These are phyloP conservation scores for Aspergillaceae sp. DNA, from an alignment of 2,329 filamentous ascomycete species.

Conservation along the genomic window DNA sequence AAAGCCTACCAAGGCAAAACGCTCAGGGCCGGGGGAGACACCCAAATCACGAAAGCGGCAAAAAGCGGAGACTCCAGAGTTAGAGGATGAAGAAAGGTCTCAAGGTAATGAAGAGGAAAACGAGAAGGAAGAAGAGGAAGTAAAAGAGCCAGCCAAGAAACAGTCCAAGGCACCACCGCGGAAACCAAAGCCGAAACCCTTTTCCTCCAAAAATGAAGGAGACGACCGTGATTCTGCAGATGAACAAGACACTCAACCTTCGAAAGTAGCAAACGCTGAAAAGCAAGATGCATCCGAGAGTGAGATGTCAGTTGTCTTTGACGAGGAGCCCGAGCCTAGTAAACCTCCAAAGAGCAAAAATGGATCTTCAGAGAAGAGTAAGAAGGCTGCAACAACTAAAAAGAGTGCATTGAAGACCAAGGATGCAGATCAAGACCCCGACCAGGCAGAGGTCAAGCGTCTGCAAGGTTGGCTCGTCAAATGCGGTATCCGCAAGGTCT, in stretches of 20 bases:
- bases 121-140: constrained; percentile 12
- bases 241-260: constrained; percentile 6
- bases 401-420: constrained; percentile 30
- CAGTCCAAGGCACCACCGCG: constrained; percentile 2
- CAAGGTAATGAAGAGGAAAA: constrained; percentile 10
- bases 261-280: constrained; percentile 32
- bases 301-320: constrained; percentile 67
- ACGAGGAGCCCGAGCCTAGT: constrained; percentile 57
- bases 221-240: constrained; percentile 10
- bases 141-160: constrained; percentile 11
- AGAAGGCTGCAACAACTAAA: constrained; percentile 15
- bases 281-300: constrained; percentile 46
- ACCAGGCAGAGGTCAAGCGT: constrained; percentile 76
- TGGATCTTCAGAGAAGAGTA: constrained; percentile 17
- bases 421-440: constrained; percentile 46
- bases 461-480: constrained; percentile 79
- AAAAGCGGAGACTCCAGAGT: constrained; percentile 23
- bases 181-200: constrained; percentile 4
- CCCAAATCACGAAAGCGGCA: constrained; percentile 26
- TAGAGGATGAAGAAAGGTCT: constrained; percentile 14
- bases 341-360: constrained; percentile 35
- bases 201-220: constrained; percentile 3
- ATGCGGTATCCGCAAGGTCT: constrained; percentile 87
- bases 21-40: constrained; percentile 8
- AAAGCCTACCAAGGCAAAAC: constrained; percentile 2